phyloP scores from a whole-genome alignment of 2,329 filamentous ascomycete genomes.

The Fusarium sp. region DNA sequence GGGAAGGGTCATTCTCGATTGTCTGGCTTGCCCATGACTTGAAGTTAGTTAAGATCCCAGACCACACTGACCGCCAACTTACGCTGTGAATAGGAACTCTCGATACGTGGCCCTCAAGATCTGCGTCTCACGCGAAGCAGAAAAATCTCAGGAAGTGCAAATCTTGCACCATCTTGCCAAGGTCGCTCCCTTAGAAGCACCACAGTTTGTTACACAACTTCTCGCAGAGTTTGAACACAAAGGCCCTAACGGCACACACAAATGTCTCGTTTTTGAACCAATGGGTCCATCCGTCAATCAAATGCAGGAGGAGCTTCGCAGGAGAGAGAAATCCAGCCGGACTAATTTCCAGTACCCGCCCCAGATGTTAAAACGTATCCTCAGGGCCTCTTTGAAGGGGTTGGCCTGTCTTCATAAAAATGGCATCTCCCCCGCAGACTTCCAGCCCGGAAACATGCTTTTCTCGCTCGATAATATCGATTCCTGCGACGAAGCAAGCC shows the following conservation, averaged over 20 bases:
- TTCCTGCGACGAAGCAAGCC: background rate
- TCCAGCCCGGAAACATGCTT: constrained; percentile 11
- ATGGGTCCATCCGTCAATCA: constrained; percentile 48
- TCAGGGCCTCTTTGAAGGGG: constrained; percentile 1
- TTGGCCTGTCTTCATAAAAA: constrained; percentile 1
- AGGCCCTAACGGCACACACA: constrained; percentile 51
- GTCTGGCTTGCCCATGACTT: constrained; percentile 59
- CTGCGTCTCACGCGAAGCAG: background rate
- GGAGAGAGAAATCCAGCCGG: too few species aligned
- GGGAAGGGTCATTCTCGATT: constrained; percentile 58
- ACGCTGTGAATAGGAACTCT: background rate
- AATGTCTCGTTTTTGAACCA: constrained; percentile 49
- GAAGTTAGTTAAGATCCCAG: constrained; percentile 33
- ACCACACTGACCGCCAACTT: background rate
- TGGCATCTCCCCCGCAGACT: constrained; percentile 1
- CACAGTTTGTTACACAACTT: constrained; percentile 48
- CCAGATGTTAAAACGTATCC: background rate
- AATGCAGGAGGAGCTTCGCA: background rate
- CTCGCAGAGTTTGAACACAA: constrained; percentile 46
- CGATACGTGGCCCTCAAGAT: background rate
- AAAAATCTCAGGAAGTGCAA: constrained; percentile 26
- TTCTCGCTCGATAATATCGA: background rate
- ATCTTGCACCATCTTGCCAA: constrained; percentile 8
- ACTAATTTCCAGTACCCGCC: background rate
- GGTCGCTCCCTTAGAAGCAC: fast-evolving